Conservation (phyloP, 2,329 filamentous ascomycete species). For the Dryadomyces quercus-mongolicae region DNA sequence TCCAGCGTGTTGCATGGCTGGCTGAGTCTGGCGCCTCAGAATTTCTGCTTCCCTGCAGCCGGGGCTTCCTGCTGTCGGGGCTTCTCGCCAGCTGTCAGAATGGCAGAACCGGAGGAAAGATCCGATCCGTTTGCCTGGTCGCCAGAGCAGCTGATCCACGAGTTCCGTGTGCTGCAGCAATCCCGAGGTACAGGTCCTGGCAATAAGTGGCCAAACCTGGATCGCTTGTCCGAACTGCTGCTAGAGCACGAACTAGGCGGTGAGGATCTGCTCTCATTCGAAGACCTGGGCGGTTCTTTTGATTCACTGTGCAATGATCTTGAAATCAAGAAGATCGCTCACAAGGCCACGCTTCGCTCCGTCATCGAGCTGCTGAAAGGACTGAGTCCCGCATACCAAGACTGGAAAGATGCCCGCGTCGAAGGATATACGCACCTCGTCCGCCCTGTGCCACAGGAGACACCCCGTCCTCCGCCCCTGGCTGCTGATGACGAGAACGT, state of each 20-base stretch:
- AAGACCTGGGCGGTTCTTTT: slow-evolving; percentile 32
- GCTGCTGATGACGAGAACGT: too few relatives aligned
- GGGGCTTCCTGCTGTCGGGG: background rate
- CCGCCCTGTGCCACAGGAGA: background rate
- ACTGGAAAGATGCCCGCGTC: slow-evolving; percentile 15
- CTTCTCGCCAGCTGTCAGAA: background rate
- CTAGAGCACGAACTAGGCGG: slow-evolving; percentile 55
- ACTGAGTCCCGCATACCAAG: slow-evolving; percentile 36
- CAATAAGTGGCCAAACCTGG: slow-evolving; percentile 36
- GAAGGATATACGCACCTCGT: background rate
- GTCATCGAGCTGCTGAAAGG: slow-evolving; percentile 44
- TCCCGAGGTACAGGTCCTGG: slow-evolving; percentile 30
- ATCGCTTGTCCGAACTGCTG: slow-evolving; percentile 40
- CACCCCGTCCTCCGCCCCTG: background rate
- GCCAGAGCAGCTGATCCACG: slow-evolving; percentile 51
- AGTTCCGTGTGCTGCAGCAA: slow-evolving; percentile 45
- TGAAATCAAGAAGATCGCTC: slow-evolving; percentile 42
- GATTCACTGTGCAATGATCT: slow-evolving; percentile 40
- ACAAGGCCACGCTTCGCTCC: slow-evolving; percentile 43
- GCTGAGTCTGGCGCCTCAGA: too few relatives aligned
- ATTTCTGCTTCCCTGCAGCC: background rate
- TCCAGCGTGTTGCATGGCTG: too few relatives aligned
- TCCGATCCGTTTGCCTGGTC: slow-evolving; percentile 66
- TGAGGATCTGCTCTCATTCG: slow-evolving; percentile 44
- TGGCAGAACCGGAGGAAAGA: background rate